Evolutionary conservation across 2,329 filamentous ascomycete genomes (phyloP).

Genomic region (Chaetomiaceae sp.): DNA sequence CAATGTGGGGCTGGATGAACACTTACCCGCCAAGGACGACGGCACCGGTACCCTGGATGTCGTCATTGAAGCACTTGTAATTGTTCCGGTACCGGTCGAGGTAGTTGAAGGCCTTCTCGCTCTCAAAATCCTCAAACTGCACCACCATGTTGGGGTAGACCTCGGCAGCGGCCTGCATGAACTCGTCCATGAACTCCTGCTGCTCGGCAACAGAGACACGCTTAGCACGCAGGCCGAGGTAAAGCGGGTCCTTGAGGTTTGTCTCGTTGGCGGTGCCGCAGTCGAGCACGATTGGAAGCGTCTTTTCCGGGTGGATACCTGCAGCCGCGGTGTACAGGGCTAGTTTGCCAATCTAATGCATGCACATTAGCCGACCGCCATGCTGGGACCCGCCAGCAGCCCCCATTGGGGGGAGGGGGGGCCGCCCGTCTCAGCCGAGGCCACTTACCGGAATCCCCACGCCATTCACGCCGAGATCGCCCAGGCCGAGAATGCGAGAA

Average conservation of each 20-base stretch:
- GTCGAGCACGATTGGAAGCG: conserved; percentile 65
- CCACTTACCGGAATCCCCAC: conserved; percentile 85
- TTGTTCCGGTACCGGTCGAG: conserved; percentile 81
- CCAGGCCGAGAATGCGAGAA: conserved; percentile 85
- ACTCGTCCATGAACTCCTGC: conserved; percentile 91
- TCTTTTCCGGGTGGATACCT: conserved; percentile 87
- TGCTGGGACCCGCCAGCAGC: conserved; percentile 8
- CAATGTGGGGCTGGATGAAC: background rate
- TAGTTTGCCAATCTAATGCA: conserved; percentile 74
- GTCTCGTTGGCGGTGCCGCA: conserved; percentile 62
- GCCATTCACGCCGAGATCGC: conserved; percentile 92
- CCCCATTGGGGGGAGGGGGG: background rate
- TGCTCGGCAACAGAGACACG: conserved; percentile 75
- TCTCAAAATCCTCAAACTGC: conserved; percentile 98
- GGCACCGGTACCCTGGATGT: conserved; percentile 95
- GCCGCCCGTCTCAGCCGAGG: conserved; percentile 9
- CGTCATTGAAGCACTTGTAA: conserved; percentile 97
- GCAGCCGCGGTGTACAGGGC: conserved; percentile 93
- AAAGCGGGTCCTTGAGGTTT: conserved; percentile 68
- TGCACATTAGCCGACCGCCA: conserved; percentile 27
- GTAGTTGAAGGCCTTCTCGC: conserved; percentile 83
- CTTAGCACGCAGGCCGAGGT: conserved; percentile 82
- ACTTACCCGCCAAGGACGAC: conserved; percentile 80
- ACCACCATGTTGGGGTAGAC: conserved; percentile 65
- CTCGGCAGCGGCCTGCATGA: conserved; percentile 87